Conservation (phyloP, 441 rosid genomes). For the Geranium incanum region DNA sequence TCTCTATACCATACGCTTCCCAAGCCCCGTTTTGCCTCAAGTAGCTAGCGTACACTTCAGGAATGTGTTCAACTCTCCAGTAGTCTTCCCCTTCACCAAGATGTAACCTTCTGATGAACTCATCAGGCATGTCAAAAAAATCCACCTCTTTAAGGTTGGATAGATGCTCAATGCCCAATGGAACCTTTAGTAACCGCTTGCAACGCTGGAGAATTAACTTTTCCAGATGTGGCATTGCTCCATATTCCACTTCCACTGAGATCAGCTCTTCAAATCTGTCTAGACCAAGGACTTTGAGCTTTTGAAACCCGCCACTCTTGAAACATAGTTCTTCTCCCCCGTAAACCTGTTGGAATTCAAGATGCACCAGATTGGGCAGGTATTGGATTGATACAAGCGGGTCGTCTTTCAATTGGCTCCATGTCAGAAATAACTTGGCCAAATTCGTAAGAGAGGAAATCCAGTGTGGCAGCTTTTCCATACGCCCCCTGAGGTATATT, state of each 20-base stretch:
- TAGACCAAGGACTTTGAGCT: constrained; percentile 33
- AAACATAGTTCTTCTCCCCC: constrained; percentile 27
- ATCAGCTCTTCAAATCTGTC: constrained; percentile 31
- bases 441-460: constrained; percentile 24
- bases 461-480: constrained; percentile 33
- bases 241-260: constrained; percentile 23
- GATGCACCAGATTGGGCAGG: constrained; percentile 31
- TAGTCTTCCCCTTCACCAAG: constrained; percentile 33
- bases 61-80: constrained; percentile 27
- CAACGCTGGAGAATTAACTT: constrained; percentile 33
- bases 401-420: constrained; percentile 32
- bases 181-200: constrained; percentile 28
- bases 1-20: neutral
- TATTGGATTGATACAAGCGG: constrained; percentile 26
- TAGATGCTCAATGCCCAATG: constrained; percentile 37
- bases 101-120: constrained; percentile 27
- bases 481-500: constrained; percentile 31
- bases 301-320: constrained; percentile 27
- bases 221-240: constrained; percentile 39
- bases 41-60: constrained; percentile 29
- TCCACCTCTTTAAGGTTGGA: constrained; percentile 24
- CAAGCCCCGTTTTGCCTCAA: neutral
- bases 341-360: constrained; percentile 33
- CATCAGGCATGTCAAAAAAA: constrained; percentile 35
- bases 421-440: constrained; percentile 28